phyloP scores from a whole-genome alignment of 192 early-diverging fungal species.

The Phycomyces blakesleeanus region DNA sequence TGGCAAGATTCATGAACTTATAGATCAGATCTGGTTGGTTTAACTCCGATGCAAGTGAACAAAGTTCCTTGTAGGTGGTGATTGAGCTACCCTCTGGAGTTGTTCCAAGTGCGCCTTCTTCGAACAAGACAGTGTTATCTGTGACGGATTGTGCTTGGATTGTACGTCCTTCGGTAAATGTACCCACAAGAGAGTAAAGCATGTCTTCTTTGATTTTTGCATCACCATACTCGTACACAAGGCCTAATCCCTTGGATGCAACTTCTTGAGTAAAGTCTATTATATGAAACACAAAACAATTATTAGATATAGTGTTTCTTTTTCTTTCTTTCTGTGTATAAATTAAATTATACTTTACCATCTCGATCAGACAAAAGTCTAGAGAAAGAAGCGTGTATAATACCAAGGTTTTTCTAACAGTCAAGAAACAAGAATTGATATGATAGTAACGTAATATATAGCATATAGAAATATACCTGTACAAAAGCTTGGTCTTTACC shows the following conservation, averaged over 20 bases:
- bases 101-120: constrained; percentile 59
- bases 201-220: constrained; percentile 60
- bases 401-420: constrained; percentile 44
- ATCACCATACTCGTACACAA: constrained; percentile 82
- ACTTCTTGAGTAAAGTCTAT: constrained; percentile 79
- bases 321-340: no score
- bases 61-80: constrained; percentile 74
- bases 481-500: constrained; percentile 48
- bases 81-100: constrained; percentile 71
- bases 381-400: constrained; percentile 76
- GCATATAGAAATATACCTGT: no score
- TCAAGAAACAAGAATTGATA: no score
- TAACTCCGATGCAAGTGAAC: constrained; percentile 89
- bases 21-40: constrained; percentile 93
- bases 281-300: no score
- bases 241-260: constrained; percentile 81
- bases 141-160: constrained; percentile 54
- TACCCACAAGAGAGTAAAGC: constrained; percentile 68
- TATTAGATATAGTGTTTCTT: no score
- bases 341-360: constrained; percentile 41
- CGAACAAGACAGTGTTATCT: constrained; percentile 73
- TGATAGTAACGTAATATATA: no score
- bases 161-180: constrained; percentile 67
- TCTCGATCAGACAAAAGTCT: constrained; percentile 77
- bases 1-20: constrained; percentile 90